phyloP scores from a whole-genome alignment of 2,329 filamentous ascomycete genomes.

The Aspergillus sp. region DNA sequence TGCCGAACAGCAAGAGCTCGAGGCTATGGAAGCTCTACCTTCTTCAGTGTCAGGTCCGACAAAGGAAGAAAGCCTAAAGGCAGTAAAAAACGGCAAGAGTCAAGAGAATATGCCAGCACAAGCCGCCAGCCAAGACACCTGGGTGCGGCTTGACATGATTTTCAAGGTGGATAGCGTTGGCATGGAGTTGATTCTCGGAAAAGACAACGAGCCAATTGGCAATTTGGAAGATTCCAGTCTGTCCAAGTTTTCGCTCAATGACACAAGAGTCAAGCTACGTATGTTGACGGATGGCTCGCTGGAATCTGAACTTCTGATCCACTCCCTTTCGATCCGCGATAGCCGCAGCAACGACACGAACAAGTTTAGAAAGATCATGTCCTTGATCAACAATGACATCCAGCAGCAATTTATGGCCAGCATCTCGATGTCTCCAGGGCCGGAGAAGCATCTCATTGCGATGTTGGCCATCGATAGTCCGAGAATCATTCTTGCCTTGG shows the following conservation, averaged over 20 bases:
- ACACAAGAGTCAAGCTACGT: conserved; percentile 81
- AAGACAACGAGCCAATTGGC: conserved; percentile 66
- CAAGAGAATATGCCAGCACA: conserved; percentile 54
- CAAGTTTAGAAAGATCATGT: conserved; percentile 98
- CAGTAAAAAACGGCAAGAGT: conserved; percentile 43
- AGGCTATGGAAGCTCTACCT: conserved; percentile 66
- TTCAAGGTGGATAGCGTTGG: conserved; percentile 85
- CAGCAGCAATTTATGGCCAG: conserved; percentile 97
- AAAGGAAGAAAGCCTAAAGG: conserved; percentile 39
- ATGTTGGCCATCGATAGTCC: conserved; percentile 93
- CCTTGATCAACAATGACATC: conserved; percentile 84
- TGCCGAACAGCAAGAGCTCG: conserved; percentile 58
- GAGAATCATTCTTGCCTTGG: conserved; percentile 84
- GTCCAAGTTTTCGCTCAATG: conserved; percentile 87
- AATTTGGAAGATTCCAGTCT: conserved; percentile 70
- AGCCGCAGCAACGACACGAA: conserved; percentile 82
- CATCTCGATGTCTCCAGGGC: conserved; percentile 79
- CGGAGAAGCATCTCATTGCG: conserved; percentile 72
- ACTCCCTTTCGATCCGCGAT: conserved; percentile 90
- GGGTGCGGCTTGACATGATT: conserved; percentile 87
- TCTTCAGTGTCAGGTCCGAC: conserved; percentile 43
- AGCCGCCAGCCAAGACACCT: conserved; percentile 59
- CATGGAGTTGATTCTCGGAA: conserved; percentile 72
- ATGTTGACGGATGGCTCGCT: conserved; percentile 88
- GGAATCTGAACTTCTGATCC: conserved; percentile 85